Base-by-base conservation (phyloP, 257 asterid genomes). In the Voacanga thouarsii region DNA sequence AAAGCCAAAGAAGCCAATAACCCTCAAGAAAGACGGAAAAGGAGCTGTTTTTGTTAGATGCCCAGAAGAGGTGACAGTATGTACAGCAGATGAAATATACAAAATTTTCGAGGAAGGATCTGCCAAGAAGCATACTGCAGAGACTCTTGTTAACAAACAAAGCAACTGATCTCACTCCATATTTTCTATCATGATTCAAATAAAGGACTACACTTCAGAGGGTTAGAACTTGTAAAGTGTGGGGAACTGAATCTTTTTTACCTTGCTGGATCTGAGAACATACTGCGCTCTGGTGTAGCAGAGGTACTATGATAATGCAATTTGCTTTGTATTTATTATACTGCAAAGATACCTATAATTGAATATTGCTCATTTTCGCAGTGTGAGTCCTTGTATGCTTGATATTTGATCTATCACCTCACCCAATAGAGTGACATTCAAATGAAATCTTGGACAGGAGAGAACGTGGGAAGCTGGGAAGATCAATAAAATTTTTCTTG, bases 381-480 rank as follows among this genome's bases (percentile, higher is more conserved):
- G 43, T 26, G 70, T 33, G 75, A 19, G 24, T 19, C 28, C 5
- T 12, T 12, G 15, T 63, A 69, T 43, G 30, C 49, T 9, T 41
- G 28, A 23, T 18, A 67, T 63, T 28, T 63, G 53, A 41, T n/a
- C 49, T 68, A 41, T 68, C 2, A 68, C 53, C 30, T 4, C 41
- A 6, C 41, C n/a, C 53, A 47, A 65, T 33, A 65, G 47, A 30
- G 33, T 70, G 37, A n/a, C 74, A 44, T 12, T 41, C 12, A 70
- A 44, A 44, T 70, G 44, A 70, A 43, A 44, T 47, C 28, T 68
- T 84, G 82, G 74, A 63, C 90, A 91, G 96, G 98, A 97, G 11
- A 91, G 98, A 88, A 97, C 98, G 70, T 87, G 99, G 88, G 99
- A 94, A 88, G 98, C 98, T 26, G 97, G 98, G 72, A 96, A 95